phyloP scores from a whole-genome alignment of 495 filamentous ascomycete species.

The Aspergillus wentii region DNA sequence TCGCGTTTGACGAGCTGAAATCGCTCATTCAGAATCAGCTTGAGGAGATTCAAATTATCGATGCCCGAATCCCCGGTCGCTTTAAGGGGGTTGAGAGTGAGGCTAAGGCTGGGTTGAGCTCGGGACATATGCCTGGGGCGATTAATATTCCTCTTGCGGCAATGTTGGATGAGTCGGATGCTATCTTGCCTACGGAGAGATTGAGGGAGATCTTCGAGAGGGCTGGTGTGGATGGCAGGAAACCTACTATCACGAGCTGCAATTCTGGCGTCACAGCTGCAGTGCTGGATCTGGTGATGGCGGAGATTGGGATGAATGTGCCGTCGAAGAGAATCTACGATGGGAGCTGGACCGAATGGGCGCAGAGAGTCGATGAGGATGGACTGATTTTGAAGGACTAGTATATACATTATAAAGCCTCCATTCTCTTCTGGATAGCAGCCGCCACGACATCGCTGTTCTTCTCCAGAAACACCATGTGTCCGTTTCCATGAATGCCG shows the following conservation, averaged over 20 bases:
- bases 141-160: constrained; percentile 24
- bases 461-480: constrained; percentile 57
- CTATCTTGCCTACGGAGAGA: constrained; percentile 7
- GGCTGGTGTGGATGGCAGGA: constrained; percentile 11
- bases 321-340: constrained; percentile 22
- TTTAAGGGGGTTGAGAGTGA: constrained; percentile 14
- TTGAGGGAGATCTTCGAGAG: constrained; percentile 14
- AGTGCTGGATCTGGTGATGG: constrained; percentile 20
- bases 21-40: background rate
- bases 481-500: constrained; percentile 53
- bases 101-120: constrained; percentile 7
- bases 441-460: constrained; percentile 49
- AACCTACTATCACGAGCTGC: constrained; percentile 22
- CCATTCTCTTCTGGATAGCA: constrained; percentile 37
- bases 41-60: constrained; percentile 13
- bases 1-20: constrained; percentile 18
- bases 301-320: constrained; percentile 10
- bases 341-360: constrained; percentile 36
- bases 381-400: constrained; percentile 3
- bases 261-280: constrained; percentile 32
- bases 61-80: constrained; percentile 13
- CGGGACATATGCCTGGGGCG: constrained; percentile 27
- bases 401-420: constrained; percentile 2
- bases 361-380: constrained; percentile 10
- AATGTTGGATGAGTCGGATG: constrained; percentile 15